Base-by-base conservation (phyloP, 176 grass and related monocot genomes). In the Cymbopogon citratus region DNA sequence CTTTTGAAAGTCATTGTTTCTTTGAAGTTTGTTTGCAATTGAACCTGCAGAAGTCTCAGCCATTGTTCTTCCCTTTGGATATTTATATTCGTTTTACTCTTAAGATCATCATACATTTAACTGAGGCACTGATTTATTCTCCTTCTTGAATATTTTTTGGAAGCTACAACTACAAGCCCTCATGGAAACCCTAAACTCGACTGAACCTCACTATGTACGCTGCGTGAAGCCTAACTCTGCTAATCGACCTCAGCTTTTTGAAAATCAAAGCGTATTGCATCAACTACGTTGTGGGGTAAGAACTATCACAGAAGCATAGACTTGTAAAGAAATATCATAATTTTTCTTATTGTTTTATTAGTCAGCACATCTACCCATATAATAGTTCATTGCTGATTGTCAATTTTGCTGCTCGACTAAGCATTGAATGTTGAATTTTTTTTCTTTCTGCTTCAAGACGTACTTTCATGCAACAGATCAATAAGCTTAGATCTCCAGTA, bases 21-120 rank as follows among this genome's bases (percentile, higher is more conserved):
- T 33, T 59, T 59, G 43, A 66, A 83, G 12, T 83, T 49, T 46
- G 40, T 66, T 75, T 83, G 81, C 81, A n/a, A 49, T 52, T 19
- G 16, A 7, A n/a, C 19, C 51, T 60, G 51, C 0, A 19, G 24
- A 85, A 38, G 5, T 56, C 13, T 56, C 21, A 3, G 18, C 43
- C 5, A 75, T 75, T 34, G 36, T 75, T 74, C 12, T 68, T 35
- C 57, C 19, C 69, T 51, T 73, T 64, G 21, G 12, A 3, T 3
- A 2, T 33, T 33, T 33, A 33, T 33, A 33, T 33, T 33, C 31
- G 31, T 33, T 33, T 33, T 3, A 33, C 31, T 33, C 31, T 33
- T 33, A 33, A 33, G 31, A 2, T 33, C 31, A 33, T 33, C 31
- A 3, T 33, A 33, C 31, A 33, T 33, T 33, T 33, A 33, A 33